A percentile compares a stretch with the other conserved stretches of the same genome.
phyloP scores from a whole-genome alignment of 177 flowering plant species.

The Vitis hybrid region DNA sequence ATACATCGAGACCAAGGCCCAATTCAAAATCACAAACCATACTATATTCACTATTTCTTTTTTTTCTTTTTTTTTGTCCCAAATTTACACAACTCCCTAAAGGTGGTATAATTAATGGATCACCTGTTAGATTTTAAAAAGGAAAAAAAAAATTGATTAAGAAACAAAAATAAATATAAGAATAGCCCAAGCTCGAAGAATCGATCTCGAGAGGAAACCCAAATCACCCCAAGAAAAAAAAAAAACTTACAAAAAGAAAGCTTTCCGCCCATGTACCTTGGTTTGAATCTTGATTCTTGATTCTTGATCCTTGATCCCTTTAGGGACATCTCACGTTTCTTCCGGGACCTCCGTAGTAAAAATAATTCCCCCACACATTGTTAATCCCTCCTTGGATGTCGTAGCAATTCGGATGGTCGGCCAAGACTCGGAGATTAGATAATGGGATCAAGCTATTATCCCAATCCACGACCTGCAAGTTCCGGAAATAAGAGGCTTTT shows the following conservation, averaged over 20 bases:
- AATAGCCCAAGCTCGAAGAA: slow-evolving; percentile 24
- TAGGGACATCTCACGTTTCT: slow-evolving; percentile 53
- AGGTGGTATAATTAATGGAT: slow-evolving; percentile 23
- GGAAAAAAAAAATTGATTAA: slow-evolving; percentile 16
- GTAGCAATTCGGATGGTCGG: slow-evolving; percentile 57
- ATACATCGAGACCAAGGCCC: neutral
- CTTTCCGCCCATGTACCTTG: slow-evolving; percentile 1
- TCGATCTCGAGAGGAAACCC: slow-evolving; percentile 25
- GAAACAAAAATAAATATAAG: slow-evolving; percentile 16
- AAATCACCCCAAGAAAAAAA: slow-evolving; percentile 15
- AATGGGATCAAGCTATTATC: slow-evolving; percentile 48
- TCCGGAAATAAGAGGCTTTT: slow-evolving; percentile 55
- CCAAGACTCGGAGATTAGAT: slow-evolving; percentile 41
- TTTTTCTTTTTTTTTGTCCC: slow-evolving; percentile 1
- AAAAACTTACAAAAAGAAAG: slow-evolving; percentile 5
- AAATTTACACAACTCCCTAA: slow-evolving; percentile 35
- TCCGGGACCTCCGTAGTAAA: slow-evolving; percentile 69
- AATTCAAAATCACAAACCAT: slow-evolving; percentile 21
- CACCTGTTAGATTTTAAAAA: slow-evolving; percentile 20
- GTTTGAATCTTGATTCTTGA: too few relatives aligned
- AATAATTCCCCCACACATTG: slow-evolving; percentile 47
- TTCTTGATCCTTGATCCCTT: slow-evolving; percentile 1
- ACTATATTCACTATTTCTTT: slow-evolving; percentile 35
- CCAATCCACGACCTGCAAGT: slow-evolving; percentile 60
- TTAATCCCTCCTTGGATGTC: slow-evolving; percentile 50